phyloP scores from a whole-genome alignment of 1,139 yeast genomes.

The Yamadazyma membranifaciens region DNA sequence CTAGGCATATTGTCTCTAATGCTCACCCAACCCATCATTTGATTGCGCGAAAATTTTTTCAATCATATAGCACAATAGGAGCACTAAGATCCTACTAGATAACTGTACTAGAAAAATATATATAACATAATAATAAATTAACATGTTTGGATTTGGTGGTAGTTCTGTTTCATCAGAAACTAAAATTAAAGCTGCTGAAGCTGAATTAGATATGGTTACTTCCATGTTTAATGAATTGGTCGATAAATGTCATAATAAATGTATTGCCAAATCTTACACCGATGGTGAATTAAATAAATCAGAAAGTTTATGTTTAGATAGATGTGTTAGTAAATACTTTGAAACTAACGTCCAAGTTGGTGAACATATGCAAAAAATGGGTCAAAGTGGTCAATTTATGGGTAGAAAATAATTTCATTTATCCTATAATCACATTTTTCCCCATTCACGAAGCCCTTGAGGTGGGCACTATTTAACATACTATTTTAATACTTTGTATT shows the following conservation, averaged over 20 bases:
- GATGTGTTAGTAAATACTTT: slow-evolving; percentile 96
- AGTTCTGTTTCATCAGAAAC: slow-evolving; percentile 75
- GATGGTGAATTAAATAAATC: slow-evolving; percentile 81
- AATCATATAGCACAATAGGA: background rate
- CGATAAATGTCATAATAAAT: slow-evolving; percentile 86
- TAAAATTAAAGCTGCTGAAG: slow-evolving; percentile 74
- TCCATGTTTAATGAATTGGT: slow-evolving; percentile 91
- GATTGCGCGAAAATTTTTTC: slow-evolving; percentile 1
- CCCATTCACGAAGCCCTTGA: too few relatives aligned
- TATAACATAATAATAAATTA: background rate
- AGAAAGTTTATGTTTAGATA: slow-evolving; percentile 90
- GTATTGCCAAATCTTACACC: slow-evolving; percentile 64
- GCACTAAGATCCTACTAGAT: too few relatives aligned
- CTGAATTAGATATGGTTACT: slow-evolving; percentile 94
- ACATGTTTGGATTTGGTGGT: slow-evolving; percentile 82
- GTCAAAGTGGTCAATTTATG: slow-evolving; percentile 55
- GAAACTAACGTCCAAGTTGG: slow-evolving; percentile 97
- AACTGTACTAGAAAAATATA: too few relatives aligned
- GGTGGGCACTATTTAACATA: too few relatives aligned
- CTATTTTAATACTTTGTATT: background rate
- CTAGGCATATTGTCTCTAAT: too few relatives aligned
- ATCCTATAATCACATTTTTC: background rate
- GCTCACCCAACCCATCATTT: too few relatives aligned
- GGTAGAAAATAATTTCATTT: slow-evolving; percentile 35
- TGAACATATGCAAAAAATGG: slow-evolving; percentile 79